These are phyloP conservation scores for Alternaria gansuensis DNA, from an alignment of 2,329 filamentous ascomycete genomes.

Conservation along the genomic window DNA sequence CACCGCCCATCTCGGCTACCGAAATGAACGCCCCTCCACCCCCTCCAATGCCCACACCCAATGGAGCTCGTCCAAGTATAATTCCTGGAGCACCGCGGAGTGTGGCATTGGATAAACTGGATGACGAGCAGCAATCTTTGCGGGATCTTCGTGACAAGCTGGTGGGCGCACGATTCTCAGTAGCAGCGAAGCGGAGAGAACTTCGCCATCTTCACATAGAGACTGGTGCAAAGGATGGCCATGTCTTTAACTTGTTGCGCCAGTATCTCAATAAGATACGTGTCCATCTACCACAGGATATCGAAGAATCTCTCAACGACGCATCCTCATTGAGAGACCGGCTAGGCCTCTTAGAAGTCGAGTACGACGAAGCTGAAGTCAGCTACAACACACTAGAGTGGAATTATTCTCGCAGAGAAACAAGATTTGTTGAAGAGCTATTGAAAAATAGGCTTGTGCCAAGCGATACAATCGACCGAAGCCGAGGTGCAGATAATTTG, in stretches of 20 bases:
- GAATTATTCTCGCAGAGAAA: constrained; percentile 19
- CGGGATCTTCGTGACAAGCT: neutral
- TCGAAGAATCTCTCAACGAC: neutral
- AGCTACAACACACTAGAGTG: constrained; percentile 17
- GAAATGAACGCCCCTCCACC: neutral
- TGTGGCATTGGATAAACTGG: neutral
- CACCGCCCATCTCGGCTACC: neutral
- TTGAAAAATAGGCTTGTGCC: neutral
- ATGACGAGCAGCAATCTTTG: neutral
- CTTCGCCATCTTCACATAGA: constrained; percentile 4
- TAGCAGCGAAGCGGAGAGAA: neutral
- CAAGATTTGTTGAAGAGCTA: constrained; percentile 10
- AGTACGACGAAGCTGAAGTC: constrained; percentile 16
- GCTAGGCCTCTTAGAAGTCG: constrained; percentile 1
- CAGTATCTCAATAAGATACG: neutral
- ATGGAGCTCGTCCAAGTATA: neutral
- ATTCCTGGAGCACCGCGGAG: neutral
- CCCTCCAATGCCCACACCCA: neutral
- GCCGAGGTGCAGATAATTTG: neutral
- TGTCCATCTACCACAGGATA: neutral
- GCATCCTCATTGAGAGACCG: constrained; percentile 12
- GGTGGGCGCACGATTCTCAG: neutral
- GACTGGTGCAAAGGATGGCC: constrained; percentile 5
- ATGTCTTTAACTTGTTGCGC: constrained; percentile 3
- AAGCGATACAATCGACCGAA: neutral